phyloP scores from a whole-genome alignment of 225 moss, liverwort and hornwort genomes.

The Rhytidiadelphus loreus region DNA sequence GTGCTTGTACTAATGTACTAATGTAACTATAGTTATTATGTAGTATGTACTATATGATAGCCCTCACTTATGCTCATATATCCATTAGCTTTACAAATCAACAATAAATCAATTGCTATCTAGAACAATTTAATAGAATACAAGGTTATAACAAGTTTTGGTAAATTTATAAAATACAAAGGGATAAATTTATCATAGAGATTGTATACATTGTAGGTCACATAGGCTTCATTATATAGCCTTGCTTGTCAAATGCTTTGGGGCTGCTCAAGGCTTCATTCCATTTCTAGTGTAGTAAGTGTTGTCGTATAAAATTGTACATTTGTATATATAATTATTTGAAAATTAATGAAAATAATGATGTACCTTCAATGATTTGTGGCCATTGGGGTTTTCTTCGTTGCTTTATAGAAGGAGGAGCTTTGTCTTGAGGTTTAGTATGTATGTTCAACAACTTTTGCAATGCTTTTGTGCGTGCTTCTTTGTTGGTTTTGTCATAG shows the following conservation, averaged over 20 bases:
- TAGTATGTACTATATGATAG: neutral
- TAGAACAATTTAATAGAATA: neutral
- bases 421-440: neutral
- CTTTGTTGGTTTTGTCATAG: neutral
- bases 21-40: neutral
- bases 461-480: neutral
- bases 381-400: neutral
- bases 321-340: neutral
- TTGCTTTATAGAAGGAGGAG: neutral
- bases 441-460: neutral
- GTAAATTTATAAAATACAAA: neutral
- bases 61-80: accelerated
- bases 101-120: neutral
- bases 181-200: neutral
- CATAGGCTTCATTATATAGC: neutral
- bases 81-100: neutral
- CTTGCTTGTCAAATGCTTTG: neutral
- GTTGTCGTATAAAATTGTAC: neutral
- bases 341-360: neutral
- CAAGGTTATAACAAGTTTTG: neutral
- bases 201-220: accelerated
- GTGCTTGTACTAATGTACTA: neutral
- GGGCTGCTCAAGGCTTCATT: neutral
- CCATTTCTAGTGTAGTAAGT: accelerated
- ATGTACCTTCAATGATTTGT: neutral